These are phyloP conservation scores for Cephalotrichum gorgonifer DNA, from an alignment of 2,329 filamentous ascomycete species.

Conservation along the genomic window DNA sequence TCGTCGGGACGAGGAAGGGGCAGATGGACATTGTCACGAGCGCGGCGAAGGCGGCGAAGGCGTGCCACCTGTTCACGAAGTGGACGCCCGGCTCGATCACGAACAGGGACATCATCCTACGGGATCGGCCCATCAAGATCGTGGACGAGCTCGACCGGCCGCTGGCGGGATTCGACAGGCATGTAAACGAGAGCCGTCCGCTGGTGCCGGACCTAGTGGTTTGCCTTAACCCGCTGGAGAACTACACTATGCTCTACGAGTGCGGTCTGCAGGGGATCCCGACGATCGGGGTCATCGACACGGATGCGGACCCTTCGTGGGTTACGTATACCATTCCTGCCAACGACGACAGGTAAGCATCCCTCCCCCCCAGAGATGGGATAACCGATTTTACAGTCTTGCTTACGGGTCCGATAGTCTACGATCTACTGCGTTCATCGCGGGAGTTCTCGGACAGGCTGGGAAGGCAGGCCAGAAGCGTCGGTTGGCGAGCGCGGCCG, in stretches of 20 bases:
- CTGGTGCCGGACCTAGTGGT: conserved; percentile 85
- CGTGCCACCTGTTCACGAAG: conserved; percentile 81
- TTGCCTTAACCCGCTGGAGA: conserved; percentile 86
- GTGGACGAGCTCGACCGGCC: conserved; percentile 63
- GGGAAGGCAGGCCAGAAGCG: conserved; percentile 65
- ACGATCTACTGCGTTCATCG: conserved; percentile 70
- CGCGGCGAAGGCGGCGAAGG: conserved; percentile 66
- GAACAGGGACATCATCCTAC: conserved; percentile 84
- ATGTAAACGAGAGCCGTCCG: conserved; percentile 51
- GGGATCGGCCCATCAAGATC: conserved; percentile 57
- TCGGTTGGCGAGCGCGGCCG: conserved; percentile 51
- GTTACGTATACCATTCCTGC: conserved; percentile 95
- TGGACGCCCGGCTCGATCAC: conserved; percentile 91
- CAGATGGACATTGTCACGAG: conserved; percentile 73
- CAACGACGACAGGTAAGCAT: conserved; percentile 78
- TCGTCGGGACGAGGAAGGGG: conserved; percentile 76
- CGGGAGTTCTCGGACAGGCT: conserved; percentile 74
- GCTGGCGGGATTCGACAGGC: conserved; percentile 51
- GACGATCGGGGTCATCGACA: conserved; percentile 91
- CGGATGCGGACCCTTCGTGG: conserved; percentile 82
- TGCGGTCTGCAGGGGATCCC: conserved; percentile 81
- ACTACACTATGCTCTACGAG: conserved; percentile 82
- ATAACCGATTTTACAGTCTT: not conserved
- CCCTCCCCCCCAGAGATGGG: not conserved
- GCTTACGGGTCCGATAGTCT: conserved; percentile 42